Base-by-base conservation (phyloP, 768 basidiomycete genomes). In the Boletus bicolor region DNA sequence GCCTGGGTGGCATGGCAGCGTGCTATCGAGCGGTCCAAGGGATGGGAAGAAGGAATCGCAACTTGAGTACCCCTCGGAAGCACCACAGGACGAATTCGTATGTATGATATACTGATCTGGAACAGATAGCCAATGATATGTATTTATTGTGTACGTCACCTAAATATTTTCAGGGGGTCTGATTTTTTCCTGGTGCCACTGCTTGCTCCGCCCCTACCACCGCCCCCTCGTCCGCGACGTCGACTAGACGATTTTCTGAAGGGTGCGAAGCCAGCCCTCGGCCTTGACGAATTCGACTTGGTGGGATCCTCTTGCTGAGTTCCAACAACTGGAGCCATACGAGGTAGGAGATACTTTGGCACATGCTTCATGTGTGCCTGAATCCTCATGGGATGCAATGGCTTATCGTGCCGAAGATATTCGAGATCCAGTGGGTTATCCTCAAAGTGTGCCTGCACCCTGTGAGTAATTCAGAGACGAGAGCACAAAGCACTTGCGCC, bases 301-400 rank as follows among this genome's bases (percentile, higher is more conserved):
- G 34, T 50, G 35, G 46, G 55, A 17, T 57, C 66, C 24, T 65
- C 74, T 3, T 53, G 68, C 12, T 75, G 75, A 0, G 68, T 66
- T 9, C 76, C 79, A 11, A 75, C 47, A 3, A 87, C 83, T 4
- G 60, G 34, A n/a, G 57, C 57, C 46, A 91, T 87, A 30, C 83
- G 84, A 3, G 96, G 95, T 58, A 97, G 77, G 28, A 98, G 78
- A 68, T 99, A 99, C 53, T 86, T 87, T 1, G 96, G 97, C 5
- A 98, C 85, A 71, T 95, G 90, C 71, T 96, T 98, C 85, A 98
- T 91, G 69, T 98, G 95, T 1, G 93, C 75, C 68, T 97, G 95
- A 11, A 95, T 79, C 44, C 94, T 81, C 28, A 88, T 87, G 0
- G 95, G 93, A 64, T 96, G 92, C 5, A 98, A 77, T 6, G 95